Percentiles rank a stretch among this genome's conserved stretches.
These are phyloP conservation scores for Penicillium expansum DNA, from an alignment of 2,329 filamentous ascomycete species.

Conservation along the genomic window DNA sequence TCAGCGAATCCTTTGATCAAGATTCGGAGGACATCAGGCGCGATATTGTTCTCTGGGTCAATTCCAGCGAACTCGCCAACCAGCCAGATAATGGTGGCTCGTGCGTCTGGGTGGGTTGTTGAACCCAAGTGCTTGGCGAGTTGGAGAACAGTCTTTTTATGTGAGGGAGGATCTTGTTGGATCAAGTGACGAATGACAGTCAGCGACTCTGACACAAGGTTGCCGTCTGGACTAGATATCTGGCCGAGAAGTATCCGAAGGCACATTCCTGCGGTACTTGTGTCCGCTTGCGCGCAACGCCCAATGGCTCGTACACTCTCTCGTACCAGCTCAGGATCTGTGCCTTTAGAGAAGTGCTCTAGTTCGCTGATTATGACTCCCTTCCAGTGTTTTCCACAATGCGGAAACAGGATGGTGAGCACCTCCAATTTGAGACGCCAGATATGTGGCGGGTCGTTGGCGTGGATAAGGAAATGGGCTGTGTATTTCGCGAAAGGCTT, in stretches of 20 bases:
- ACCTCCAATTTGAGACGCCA: conserved; percentile 92
- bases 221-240: conserved; percentile 82
- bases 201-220: conserved; percentile 83
- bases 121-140: conserved; percentile 89
- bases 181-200: conserved; percentile 96
- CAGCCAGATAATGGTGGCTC: conserved; percentile 95
- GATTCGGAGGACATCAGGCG: conserved; percentile 86
- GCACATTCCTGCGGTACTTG: conserved; percentile 70
- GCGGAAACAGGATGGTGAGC: conserved; percentile 84
- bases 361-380: conserved; percentile 87
- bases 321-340: conserved; percentile 73
- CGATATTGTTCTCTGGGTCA: conserved; percentile 81
- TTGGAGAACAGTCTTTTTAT: conserved; percentile 80
- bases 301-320: conserved; percentile 93
- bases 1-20: conserved; percentile 78
- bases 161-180: conserved; percentile 78
- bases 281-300: conserved; percentile 79
- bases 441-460: conserved; percentile 73
- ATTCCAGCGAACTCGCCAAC: conserved; percentile 88
- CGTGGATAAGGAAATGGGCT: conserved; percentile 82
- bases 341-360: conserved; percentile 80
- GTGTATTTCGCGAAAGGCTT: conserved; percentile 82
- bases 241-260: conserved; percentile 79
- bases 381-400: conserved; percentile 72
- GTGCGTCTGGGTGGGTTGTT: conserved; percentile 79